These are phyloP conservation scores for Cordyceps javanica DNA, from an alignment of 2,329 filamentous ascomycete genomes.

Conservation along the genomic window DNA sequence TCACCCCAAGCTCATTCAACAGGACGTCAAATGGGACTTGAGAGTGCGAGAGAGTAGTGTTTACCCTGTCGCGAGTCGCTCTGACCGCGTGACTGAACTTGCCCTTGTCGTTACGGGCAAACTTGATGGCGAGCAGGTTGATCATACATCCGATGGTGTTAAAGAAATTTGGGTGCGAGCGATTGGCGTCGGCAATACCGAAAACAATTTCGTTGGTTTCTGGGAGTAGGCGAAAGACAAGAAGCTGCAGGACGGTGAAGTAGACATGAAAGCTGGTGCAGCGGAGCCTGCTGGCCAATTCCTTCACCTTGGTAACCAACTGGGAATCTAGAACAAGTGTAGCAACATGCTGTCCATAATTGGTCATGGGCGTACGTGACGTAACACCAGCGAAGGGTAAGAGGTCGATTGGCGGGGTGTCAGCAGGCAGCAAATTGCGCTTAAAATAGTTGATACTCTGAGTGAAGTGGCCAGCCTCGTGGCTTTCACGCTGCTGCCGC, in stretches of 20 bases:
- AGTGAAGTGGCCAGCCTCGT: too few relatives aligned
- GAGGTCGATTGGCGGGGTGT: not conserved
- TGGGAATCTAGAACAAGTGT: too few relatives aligned
- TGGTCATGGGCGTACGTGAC: not conserved
- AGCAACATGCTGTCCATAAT: not conserved
- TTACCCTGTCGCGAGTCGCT: not conserved
- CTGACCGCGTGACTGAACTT: too few relatives aligned
- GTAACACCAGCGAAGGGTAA: slow-evolving; percentile 6
- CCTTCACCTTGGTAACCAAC: not conserved
- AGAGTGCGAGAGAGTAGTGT: not conserved
- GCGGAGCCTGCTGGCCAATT: not conserved
- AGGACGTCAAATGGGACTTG: not conserved
- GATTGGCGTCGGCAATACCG: not conserved
- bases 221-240: not conserved
- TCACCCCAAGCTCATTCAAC: not conserved
- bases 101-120: too few relatives aligned
- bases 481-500: too few relatives aligned
- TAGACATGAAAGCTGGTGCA: not conserved
- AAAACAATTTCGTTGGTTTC: not conserved
- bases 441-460: not conserved
- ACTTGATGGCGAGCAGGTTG: not conserved
- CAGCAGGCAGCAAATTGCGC: not conserved
- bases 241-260: not conserved
- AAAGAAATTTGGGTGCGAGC: not conserved
- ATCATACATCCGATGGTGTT: not conserved